Conservation (phyloP, 2,329 filamentous ascomycete species). For the Verticillium tricorpus region DNA sequence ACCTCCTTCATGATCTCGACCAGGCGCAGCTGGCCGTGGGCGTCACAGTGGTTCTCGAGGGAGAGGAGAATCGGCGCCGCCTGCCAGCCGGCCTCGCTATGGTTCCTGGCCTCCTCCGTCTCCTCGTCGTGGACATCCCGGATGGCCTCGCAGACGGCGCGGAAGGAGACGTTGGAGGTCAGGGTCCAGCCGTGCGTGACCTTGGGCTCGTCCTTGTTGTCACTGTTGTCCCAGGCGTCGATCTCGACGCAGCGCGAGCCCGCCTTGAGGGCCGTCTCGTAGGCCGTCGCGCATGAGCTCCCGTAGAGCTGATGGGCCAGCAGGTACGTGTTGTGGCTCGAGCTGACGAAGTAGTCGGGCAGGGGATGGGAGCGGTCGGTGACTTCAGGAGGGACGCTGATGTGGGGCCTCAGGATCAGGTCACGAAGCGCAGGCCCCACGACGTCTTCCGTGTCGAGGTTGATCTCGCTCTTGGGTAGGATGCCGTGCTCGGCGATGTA, state of each 20-base stretch:
- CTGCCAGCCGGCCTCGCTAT: slow-evolving; percentile 29
- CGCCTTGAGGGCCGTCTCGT: slow-evolving; percentile 56
- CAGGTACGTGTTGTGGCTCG: slow-evolving; percentile 70
- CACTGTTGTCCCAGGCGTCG: slow-evolving; percentile 65
- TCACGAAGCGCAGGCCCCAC: slow-evolving; percentile 40
- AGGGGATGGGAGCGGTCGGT: slow-evolving; percentile 56
- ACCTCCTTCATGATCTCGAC: slow-evolving; percentile 63
- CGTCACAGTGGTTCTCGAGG: slow-evolving; percentile 62
- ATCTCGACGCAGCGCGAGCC: slow-evolving; percentile 70
- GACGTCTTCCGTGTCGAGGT: slow-evolving; percentile 29
- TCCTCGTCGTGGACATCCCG: slow-evolving; percentile 58
- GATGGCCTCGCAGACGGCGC: slow-evolving; percentile 61
- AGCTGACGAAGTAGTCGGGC: slow-evolving; percentile 68
- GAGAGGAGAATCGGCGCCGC: slow-evolving; percentile 59
- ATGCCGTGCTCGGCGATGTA: slow-evolving; percentile 51
- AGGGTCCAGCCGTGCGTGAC: slow-evolving; percentile 68
- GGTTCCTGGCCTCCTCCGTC: slow-evolving; percentile 31
- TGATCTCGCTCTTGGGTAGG: slow-evolving; percentile 44
- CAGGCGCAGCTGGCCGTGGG: slow-evolving; percentile 55
- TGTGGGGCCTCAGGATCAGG: slow-evolving; percentile 53
- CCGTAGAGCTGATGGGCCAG: slow-evolving; percentile 67
- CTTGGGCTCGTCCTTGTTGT: slow-evolving; percentile 59
- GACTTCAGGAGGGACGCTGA: slow-evolving; percentile 49
- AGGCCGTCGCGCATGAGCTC: slow-evolving; percentile 56
- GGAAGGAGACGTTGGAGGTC: slow-evolving; percentile 61